Conservation (phyloP, 345 rosid species). For the Angophora floribunda region DNA sequence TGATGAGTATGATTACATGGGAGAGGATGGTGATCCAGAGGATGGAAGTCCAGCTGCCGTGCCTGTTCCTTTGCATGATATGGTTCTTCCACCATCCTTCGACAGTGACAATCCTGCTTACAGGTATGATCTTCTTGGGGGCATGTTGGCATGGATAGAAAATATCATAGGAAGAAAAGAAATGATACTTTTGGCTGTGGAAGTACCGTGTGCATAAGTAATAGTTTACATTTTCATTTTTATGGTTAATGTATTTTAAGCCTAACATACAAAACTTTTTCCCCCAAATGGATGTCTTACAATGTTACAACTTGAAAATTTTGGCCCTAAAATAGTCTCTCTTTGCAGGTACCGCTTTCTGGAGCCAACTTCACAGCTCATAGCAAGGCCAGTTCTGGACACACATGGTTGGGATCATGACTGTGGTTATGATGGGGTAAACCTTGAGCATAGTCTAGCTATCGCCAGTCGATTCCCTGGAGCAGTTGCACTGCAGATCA, state of each 20-base stretch:
- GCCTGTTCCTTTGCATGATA: slow-evolving; percentile 83
- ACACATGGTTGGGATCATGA: slow-evolving; percentile 99
- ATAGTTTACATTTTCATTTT: background rate
- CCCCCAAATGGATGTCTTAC: background rate
- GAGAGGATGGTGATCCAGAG: slow-evolving; percentile 71
- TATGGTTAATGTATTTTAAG: background rate
- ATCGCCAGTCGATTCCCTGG: slow-evolving; percentile 60
- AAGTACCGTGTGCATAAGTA: background rate
- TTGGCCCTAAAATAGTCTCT: background rate
- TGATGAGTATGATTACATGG: slow-evolving; percentile 43
- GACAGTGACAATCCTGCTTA: slow-evolving; percentile 79
- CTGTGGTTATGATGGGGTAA: slow-evolving; percentile 93
- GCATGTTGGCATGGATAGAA: background rate
- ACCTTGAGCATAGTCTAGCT: slow-evolving; percentile 64
- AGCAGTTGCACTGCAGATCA: slow-evolving; percentile 67
- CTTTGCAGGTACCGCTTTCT: slow-evolving; percentile 54
- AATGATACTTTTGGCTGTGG: background rate
- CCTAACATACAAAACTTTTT: background rate
- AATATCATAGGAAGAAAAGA: background rate
- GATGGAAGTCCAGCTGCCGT: slow-evolving; percentile 74
- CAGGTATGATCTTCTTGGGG: slow-evolving; percentile 10
- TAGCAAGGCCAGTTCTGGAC: slow-evolving; percentile 88
- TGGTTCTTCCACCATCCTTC: slow-evolving; percentile 86
- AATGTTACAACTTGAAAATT: background rate
- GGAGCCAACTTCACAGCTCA: slow-evolving; percentile 77